Evolutionary conservation across 108 stramenopile genomes (phyloP), one percentile per base, ranked within the genome.

Genomic region (Cyclotella atomus): DNA sequence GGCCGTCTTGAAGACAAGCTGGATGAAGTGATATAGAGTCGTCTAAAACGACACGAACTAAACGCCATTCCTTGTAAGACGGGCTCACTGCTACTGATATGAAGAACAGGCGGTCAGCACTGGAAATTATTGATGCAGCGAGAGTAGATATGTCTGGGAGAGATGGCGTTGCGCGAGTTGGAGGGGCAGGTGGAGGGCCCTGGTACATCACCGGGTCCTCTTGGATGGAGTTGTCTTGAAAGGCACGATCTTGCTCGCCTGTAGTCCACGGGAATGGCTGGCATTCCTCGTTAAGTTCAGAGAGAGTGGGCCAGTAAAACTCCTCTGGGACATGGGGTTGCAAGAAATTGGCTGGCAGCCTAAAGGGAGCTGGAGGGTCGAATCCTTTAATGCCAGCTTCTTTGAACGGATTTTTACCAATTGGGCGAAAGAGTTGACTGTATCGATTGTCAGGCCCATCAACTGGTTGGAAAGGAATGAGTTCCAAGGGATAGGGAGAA

Each of bases 401-500:
- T 1, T 17, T 27, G 23, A 36, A 73, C 2, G 72, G 52, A 29
- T 30, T 0, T 25, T 36, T 32, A 0, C n/a, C 9, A 15, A 73
- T 64, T 1, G 61, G 53, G 27, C 43, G 10, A n/a, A 56, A 6
- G 34, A 73, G 6, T 56, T 73, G 72, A 15, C 72, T 44, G 25
- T 41, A 73, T 8, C 53, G 52, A 29, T 36, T 64, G 23, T 73
- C 63, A 3, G 61, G 38, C 20, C 72, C 72, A 64, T 64, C 62
- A 10, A 73, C 0, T 0, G 72, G 72, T 28, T 32, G 8, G 17
- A 25, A 34, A 53, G 72, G 32, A 28, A 73, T 2, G 53, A 72
- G 60, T 35, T 72, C 47, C 7, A 36, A 15, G 21, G 72, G 72
- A 25, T 43, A 73, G 0, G 62, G 72, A 6, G 72, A 73, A 3